Evolutionary conservation across 345 rosid genomes (phyloP).

Genomic region (Kernera saxatilis): DNA sequence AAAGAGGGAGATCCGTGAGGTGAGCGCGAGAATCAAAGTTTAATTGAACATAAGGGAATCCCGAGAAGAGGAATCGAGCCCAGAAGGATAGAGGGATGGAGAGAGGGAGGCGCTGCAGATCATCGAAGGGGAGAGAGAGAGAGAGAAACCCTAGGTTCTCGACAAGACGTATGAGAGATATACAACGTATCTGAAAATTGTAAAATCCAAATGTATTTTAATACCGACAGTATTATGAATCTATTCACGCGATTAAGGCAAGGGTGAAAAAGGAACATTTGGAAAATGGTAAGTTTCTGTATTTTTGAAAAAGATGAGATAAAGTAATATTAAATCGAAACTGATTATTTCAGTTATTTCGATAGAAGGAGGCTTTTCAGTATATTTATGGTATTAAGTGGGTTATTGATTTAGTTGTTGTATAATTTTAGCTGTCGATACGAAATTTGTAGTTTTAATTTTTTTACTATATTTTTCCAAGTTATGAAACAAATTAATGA

Average conservation of each 20-base stretch:
- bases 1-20: constrained; percentile 29
- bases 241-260: neutral
- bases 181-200: constrained; percentile 11
- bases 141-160: constrained; percentile 49
- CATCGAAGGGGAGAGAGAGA: constrained; percentile 2
- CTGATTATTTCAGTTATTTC: neutral
- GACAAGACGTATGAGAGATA: constrained; percentile 13
- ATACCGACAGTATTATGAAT: neutral
- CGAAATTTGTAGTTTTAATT: neutral
- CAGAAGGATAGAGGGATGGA: constrained; percentile 12
- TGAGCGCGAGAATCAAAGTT: constrained; percentile 4
- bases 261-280: neutral
- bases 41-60: neutral
- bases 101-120: constrained; percentile 25
- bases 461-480: too few species aligned
- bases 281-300: neutral
- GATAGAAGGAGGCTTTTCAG: neutral
- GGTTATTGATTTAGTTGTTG: too few species aligned
- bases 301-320: too few species aligned
- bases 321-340: neutral
- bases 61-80: constrained; percentile 9
- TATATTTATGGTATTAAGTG: too few species aligned
- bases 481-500: too few species aligned
- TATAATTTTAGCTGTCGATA: neutral
- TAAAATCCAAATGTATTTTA: neutral